Base-by-base conservation (phyloP, 2,329 filamentous ascomycete genomes). In the Cadophora sp. region DNA sequence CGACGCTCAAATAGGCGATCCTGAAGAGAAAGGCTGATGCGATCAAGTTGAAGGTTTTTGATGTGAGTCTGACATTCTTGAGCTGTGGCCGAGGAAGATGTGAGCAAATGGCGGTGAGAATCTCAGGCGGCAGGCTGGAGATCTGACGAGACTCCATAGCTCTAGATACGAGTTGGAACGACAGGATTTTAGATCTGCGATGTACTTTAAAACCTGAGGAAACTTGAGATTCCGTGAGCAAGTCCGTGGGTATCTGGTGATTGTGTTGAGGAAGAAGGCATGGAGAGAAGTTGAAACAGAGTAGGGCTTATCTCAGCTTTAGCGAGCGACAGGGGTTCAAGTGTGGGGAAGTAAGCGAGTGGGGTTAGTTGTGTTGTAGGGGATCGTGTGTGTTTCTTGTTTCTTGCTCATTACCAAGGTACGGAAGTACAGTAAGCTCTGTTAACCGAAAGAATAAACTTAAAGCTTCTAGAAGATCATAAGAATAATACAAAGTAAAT, bases 91-190 rank as follows among this genome's bases (percentile, higher is more conserved):
- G 55, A 24, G 36, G 36, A 8, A 58, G 36, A 43, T 27, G 36
- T 1, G 55, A 24, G 36, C 55, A 58, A 39, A 58, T 43, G 36
- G 33, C 33, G 55, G 55, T 58, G 33, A 58, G 55, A 18, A 58
- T 58, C 24, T 58, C 55, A 41, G 36, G 33, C 3, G 55, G 55
- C 20, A 58, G 55, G 55, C 27, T 24, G n/a, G 20, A 36, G 36
- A 58, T 27, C 3, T 14, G 36, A 43, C 11, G 14, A 39, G 36
- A 24, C 4, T 4, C 9, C 55, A 58, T 58, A 13, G 13, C 36
- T 16, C 14, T 33, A 13, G 14, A 43, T 24, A 20, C 1, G 33
- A 16, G 1, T 18, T 8, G 33, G 18, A 14, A 22, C 8, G 16
- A 20, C 27, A 8, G 3, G 14, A 20, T 27, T 6, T n/a, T 1